Evolutionary conservation across 1,284 basidiomycete genomes (phyloP).

Genomic region (Vanrija pseudolonga): DNA sequence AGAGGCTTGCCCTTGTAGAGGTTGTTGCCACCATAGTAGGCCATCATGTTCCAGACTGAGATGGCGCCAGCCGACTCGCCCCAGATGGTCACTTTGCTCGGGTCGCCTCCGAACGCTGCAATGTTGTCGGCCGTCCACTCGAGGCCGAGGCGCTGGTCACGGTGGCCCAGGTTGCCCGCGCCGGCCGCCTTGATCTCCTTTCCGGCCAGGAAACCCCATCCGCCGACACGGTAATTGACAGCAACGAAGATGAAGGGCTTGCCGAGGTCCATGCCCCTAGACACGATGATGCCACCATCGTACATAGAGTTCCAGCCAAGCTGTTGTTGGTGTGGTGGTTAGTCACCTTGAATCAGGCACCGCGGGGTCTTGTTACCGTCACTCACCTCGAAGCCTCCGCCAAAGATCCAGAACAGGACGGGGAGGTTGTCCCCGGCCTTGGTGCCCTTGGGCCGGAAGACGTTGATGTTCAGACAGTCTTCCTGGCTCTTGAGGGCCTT

Average conservation of each 20-base stretch:
- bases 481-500: conserved; percentile 16
- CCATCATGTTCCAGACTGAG: conserved; percentile 50
- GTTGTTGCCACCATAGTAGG: conserved; percentile 54
- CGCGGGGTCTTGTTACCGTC: too few species aligned
- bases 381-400: conserved; percentile 26
- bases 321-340: background rate
- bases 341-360: too few species aligned
- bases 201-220: conserved; percentile 50
- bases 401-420: conserved; percentile 35
- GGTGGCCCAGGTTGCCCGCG: conserved; percentile 56
- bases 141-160: conserved; percentile 36
- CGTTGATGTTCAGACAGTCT: conserved; percentile 28
- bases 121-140: conserved; percentile 43
- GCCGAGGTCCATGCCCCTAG: conserved; percentile 2
- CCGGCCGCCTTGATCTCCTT: conserved; percentile 54
- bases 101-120: conserved; percentile 42
- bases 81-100: conserved; percentile 48
- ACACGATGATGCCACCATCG: conserved; percentile 10
- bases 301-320: too few species aligned
- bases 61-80: conserved; percentile 59
- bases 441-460: conserved; percentile 18
- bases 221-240: conserved; percentile 56
- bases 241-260: conserved; percentile 57
- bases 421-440: conserved; percentile 26
- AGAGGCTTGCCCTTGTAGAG: conserved; percentile 49